These are phyloP conservation scores for Microcyclospora pomicola DNA, from an alignment of 2,329 filamentous ascomycete genomes.

Conservation along the genomic window DNA sequence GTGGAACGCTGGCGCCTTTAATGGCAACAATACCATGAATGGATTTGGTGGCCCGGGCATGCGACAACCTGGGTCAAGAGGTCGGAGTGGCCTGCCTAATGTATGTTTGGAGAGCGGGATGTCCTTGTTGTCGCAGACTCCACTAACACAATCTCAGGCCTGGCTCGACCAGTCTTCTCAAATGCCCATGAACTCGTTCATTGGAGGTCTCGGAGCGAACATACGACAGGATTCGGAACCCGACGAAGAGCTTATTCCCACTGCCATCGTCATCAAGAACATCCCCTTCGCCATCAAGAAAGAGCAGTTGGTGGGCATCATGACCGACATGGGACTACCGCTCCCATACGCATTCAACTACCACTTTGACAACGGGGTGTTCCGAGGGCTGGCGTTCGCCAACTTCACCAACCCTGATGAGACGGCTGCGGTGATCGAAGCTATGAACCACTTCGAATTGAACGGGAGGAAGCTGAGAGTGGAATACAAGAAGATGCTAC, in stretches of 20 bases:
- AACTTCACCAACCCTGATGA: slow-evolving; percentile 96
- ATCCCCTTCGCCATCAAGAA: slow-evolving; percentile 98
- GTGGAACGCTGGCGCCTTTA: slow-evolving; percentile 64
- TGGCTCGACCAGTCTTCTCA: slow-evolving; percentile 45
- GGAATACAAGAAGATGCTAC: slow-evolving; percentile 99
- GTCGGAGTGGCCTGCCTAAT: slow-evolving; percentile 51
- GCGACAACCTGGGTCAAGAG: slow-evolving; percentile 40
- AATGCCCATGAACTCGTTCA: slow-evolving; percentile 33
- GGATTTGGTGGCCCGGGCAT: slow-evolving; percentile 14
- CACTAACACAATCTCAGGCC: slow-evolving; percentile 31
- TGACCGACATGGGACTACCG: slow-evolving; percentile 87
- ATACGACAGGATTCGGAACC: slow-evolving; percentile 38
- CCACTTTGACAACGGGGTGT: slow-evolving; percentile 87
- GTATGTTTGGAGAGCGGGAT: slow-evolving; percentile 32
- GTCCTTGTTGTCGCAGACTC: slow-evolving; percentile 2
- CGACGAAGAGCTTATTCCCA: slow-evolving; percentile 85
- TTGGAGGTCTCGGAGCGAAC: slow-evolving; percentile 25
- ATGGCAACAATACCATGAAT: slow-evolving; percentile 44
- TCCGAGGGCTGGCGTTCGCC: slow-evolving; percentile 88
- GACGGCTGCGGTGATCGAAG: slow-evolving; percentile 80
- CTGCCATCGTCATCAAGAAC: slow-evolving; percentile 98
- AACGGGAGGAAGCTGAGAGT: slow-evolving; percentile 89
- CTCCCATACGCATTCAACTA: slow-evolving; percentile 99
- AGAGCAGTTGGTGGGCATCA: slow-evolving; percentile 80
- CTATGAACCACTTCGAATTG: slow-evolving; percentile 90